Percentiles rank a stretch among this genome's conserved stretches.
Conservation (phyloP, 2,329 filamentous ascomycete species). For the Talaromyces sp. region DNA sequence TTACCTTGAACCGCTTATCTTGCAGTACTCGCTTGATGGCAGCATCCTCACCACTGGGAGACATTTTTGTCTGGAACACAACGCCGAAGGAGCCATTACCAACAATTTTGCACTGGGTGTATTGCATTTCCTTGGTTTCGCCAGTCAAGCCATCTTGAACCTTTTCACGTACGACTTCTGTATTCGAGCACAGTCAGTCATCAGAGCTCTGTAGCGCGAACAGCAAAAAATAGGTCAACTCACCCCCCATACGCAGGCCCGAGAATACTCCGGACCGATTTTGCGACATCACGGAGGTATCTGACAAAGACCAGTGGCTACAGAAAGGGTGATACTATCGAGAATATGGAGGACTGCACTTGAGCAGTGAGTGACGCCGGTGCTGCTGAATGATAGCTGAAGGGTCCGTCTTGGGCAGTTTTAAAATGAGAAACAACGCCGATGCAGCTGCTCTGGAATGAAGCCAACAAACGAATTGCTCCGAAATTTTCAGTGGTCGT, state of each 20-base stretch:
- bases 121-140: slow-evolving; percentile 93
- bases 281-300: slow-evolving; percentile 68
- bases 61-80: slow-evolving; percentile 97
- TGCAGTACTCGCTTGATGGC: slow-evolving; percentile 98
- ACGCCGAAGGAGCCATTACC: slow-evolving; percentile 98
- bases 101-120: slow-evolving; percentile 99
- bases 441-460: slow-evolving; percentile 24
- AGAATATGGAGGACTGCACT: slow-evolving; percentile 41
- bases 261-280: slow-evolving; percentile 87
- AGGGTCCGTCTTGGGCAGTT: slow-evolving; percentile 56
- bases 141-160: slow-evolving; percentile 97
- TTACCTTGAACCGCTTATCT: slow-evolving; percentile 99
- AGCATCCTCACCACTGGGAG: slow-evolving; percentile 95
- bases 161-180: slow-evolving; percentile 97
- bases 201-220: slow-evolving; percentile 16
- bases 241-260: slow-evolving; percentile 94
- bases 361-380: slow-evolving; percentile 47
- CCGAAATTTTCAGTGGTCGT: slow-evolving; percentile 29
- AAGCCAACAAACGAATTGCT: slow-evolving; percentile 27
- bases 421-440: slow-evolving; percentile 29
- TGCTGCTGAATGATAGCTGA: slow-evolving; percentile 31
- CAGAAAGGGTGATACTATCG: slow-evolving; percentile 34
- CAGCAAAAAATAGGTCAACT: slow-evolving; percentile 39
- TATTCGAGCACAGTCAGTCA: slow-evolving; percentile 18
- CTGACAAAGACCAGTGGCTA: slow-evolving; percentile 23